Evolutionary conservation across 805 yeast genomes (phyloP), one percentile per base, ranked within the genome.

Genomic region (Schwanniomyces polymorphus): DNA sequence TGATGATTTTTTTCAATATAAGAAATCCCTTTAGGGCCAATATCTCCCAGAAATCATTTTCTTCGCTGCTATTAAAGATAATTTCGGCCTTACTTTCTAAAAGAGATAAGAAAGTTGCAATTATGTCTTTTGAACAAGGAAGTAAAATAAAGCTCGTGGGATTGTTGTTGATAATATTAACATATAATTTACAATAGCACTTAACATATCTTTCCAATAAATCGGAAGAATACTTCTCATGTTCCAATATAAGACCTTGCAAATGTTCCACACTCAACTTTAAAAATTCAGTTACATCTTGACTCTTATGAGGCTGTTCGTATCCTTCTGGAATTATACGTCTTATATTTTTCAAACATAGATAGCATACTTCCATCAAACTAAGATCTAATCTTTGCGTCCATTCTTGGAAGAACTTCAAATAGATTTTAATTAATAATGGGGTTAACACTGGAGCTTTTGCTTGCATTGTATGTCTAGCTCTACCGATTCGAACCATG

Each of bases 401-500:
- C 94, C 95, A 89, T 44, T 74, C 72, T 41, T 80, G 79, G 58
- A 86, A 87, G 47, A 80, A 80, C 16, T 70, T 60, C 17, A 75
- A 55, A 62, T 91, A 91, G 43, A 84, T 67, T 47, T 81, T 78
- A 21, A 84, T 77, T 33, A 90, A 62, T 2, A 80, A 68, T 0
- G 86, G 82, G 8, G 85, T 74, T 1, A 91, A 65, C 3, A 80
- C 64, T 0, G 89, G 88, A 0, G 88, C 79, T 50, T 86, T 83
- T 42, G 80, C 71, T 60, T 86, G 94, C 79, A 91, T 76, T 0
- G 90, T 88, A 18, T 84, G 84, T 56, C 88, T 79, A 2, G 92
- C 82, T 51, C 89, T 79, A 6, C 98, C 98, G 29, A 92, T 88
- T 54, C 91, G 75, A 1, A 91, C 91, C 46, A 85, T 70, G 1